A percentile compares a stretch with the other conserved stretches of the same genome.
Conservation (phyloP, 164 flowering plant genomes). For the Dillenia turbinata region DNA sequence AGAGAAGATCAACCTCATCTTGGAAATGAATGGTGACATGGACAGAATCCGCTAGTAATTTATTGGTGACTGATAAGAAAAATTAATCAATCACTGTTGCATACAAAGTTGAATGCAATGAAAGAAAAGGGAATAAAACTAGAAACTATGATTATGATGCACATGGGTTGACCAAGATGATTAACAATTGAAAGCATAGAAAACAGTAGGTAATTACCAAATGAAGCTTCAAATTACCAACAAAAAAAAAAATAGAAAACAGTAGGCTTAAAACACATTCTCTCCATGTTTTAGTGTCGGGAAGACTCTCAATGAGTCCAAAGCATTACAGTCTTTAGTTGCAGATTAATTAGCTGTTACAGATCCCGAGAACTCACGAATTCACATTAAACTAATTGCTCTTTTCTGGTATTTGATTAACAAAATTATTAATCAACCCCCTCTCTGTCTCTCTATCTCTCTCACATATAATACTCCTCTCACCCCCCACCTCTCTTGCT, state of each 20-base stretch:
- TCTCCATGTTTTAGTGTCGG: conserved; percentile 62
- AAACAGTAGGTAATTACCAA: too few relatives aligned
- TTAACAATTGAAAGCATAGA: background rate
- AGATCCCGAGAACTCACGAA: conserved; percentile 59
- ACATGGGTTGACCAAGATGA: conserved; percentile 15
- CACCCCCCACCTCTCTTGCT: too few relatives aligned
- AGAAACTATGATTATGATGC: background rate
- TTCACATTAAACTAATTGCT: background rate
- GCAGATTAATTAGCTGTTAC: conserved; percentile 45
- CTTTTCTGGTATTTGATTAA: conserved; percentile 1
- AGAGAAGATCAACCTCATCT: too few relatives aligned
- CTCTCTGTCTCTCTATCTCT: conserved; percentile 3
- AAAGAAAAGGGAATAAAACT: background rate
- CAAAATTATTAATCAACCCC: conserved; percentile 7
- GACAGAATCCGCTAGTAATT: too few relatives aligned
- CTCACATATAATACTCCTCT: too few relatives aligned
- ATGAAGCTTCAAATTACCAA: too few relatives aligned
- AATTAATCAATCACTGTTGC: too few relatives aligned
- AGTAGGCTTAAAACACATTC: conserved; percentile 41
- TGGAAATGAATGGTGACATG: too few relatives aligned
- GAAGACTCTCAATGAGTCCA: conserved; percentile 44
- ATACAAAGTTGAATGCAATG: background rate
- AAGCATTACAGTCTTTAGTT: conserved; percentile 34
- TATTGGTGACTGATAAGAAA: too few relatives aligned
- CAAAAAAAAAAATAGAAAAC: background rate